These are phyloP conservation scores for Akanthomyces muscarius DNA, from an alignment of 2,329 filamentous ascomycete species.

Conservation along the genomic window DNA sequence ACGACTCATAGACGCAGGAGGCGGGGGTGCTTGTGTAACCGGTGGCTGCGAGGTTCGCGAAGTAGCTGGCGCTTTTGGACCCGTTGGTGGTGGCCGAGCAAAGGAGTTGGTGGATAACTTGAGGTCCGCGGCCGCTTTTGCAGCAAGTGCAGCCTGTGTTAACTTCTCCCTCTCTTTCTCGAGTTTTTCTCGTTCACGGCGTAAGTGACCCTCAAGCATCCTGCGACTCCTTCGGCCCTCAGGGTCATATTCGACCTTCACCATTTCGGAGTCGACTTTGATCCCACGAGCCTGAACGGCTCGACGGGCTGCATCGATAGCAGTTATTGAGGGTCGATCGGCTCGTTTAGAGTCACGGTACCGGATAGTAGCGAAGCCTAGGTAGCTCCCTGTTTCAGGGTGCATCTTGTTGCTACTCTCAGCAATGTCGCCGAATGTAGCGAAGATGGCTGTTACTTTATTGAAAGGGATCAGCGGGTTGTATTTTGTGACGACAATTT, in stretches of 20 bases:
- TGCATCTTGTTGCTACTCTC: constrained; percentile 93
- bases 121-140: constrained; percentile 36
- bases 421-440: constrained; percentile 79
- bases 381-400: constrained; percentile 86
- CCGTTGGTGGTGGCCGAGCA: constrained; percentile 65
- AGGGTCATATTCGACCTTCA: constrained; percentile 84
- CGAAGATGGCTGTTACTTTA: constrained; percentile 72
- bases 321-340: constrained; percentile 50
- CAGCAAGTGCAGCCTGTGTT: constrained; percentile 27
- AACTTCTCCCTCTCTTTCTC: constrained; percentile 36
- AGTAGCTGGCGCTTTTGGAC: constrained; percentile 73
- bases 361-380: constrained; percentile 88
- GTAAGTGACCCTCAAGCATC: constrained; percentile 71
- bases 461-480: constrained; percentile 81
- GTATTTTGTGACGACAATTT: constrained; percentile 93
- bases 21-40: constrained; percentile 41
- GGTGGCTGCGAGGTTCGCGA: constrained; percentile 27
- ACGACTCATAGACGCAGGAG: constrained; percentile 24
- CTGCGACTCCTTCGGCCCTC: constrained; percentile 79
- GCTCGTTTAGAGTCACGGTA: constrained; percentile 68
- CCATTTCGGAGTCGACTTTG: constrained; percentile 70
- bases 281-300: constrained; percentile 74
- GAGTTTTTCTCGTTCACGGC: constrained; percentile 61
- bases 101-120: constrained; percentile 31
- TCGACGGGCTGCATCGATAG: constrained; percentile 74